Evolutionary conservation across 1,139 yeast genomes (phyloP), one percentile per base, ranked within the genome.

Genomic region (Candida sp.): DNA sequence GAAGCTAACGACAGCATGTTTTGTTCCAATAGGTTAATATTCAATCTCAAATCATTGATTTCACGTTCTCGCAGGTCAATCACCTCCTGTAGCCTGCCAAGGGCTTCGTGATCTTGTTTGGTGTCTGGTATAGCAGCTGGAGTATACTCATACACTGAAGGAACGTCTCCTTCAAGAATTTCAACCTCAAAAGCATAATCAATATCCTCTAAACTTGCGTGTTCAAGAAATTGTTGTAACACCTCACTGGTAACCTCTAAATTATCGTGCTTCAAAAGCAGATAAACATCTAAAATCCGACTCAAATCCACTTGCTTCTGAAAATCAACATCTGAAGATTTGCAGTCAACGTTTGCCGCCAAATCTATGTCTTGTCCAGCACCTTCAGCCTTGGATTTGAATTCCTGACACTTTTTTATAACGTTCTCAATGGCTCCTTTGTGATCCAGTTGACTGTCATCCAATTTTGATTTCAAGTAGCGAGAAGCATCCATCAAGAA

Each of bases 21-120:
- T 25, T 72, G 70, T 54, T 76, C 78, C 42, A 79, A 60, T 11
- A 77, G 62, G 7, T 71, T 70, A 7, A 80, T 65, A 52, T 78
- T 81, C 53, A 80, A 69, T 35, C 73, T 71, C 12, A 72, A 60
- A 32, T 67, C 76, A n/a, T 64, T 65, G 23, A 81, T 65, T 17
- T 62, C 55, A 43, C 64, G 64, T 43, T 78, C 80, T 40, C 73
- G 71, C 25, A 7, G 7, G 7, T 11, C 17, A 11, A 38, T 38
- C 11, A 38, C 30, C 7, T 38, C 31, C 31, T 38, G 42, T 4
- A 38, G 12, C 25, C 12, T 12, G n/a, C 12, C 31, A 4, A 8
- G 4, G 3, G 26, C 12, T 12, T 6, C 41, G 11, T n/a, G 23
- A 11, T 25, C 30, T 25, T 38, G 7, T 25, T 38, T 5, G 11